Base-by-base conservation (phyloP, 768 basidiomycete genomes). In the Russula vinacea region DNA sequence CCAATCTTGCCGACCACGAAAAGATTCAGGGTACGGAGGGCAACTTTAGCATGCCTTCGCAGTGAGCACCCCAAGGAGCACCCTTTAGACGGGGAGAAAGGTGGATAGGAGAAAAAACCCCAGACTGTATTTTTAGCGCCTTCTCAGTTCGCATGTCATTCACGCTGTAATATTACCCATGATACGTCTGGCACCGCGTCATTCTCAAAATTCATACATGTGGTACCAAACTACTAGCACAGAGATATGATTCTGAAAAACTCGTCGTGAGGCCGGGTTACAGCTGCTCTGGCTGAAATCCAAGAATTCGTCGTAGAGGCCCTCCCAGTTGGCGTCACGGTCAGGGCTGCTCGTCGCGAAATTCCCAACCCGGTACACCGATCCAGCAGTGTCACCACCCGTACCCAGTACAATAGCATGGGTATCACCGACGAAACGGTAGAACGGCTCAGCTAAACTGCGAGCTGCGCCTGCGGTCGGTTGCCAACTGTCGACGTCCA, bases 1-100 rank as follows among this genome's bases (percentile, higher is more conserved):
- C 94, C 10, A 94, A 93, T 68, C 77, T 89, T 35, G 89, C 92
- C 1, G 94, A 96, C 72, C 94, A 96, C 68, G 81, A 85, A 65
- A 93, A 92, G 76, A 89, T 93, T 54, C 86, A 85, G 70, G 91
- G 92, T n/a, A 86, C 83, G 51, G 86, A 87, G 40, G 84, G 85
- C 10, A 79, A 78, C 64, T 78, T 84, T 67, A 83, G 75, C 64
- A 73, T 78, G 42, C 78, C 84, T 8, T 80, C 80, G 65, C 72
- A 69, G 47, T 77, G 65, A 66, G 11, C 26, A 16, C 17, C 37
- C 14, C 72, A 69, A 47, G 76, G 65, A 66, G 11, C 26, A 16
- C 17, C 37, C 14, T 35, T 19, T 11, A 14, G 3, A 19, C 10
- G 32, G 35, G 19, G 9, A 6, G 17, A 37, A 17, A 19, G 22